Evolutionary conservation across 2,329 filamentous ascomycete species (phyloP), one percentile per base, ranked within the genome.

Genomic region (Parascedosporium putredinis): DNA sequence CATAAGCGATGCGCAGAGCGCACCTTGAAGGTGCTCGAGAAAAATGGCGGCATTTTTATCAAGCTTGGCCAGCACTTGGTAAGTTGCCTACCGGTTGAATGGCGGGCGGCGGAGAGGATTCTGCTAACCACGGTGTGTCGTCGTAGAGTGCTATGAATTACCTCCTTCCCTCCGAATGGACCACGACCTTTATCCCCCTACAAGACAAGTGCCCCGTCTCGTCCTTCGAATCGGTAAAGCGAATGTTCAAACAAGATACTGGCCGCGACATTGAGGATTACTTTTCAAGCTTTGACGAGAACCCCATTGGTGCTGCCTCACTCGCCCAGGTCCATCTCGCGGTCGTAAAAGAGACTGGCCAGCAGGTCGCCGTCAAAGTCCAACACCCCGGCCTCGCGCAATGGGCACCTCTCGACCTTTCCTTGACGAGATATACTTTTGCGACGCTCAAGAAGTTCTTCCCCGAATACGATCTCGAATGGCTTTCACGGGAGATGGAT

Each of bases 31-130:
- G 90, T 94, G 2, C 70, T 97, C 55, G 93, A 98, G 73, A 88
- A 87, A 73, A 97, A 96, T 65, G 93, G 94, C 23, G 95, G 91
- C 24, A 95, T 98, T 55, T 98, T 97, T 59, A 97, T 98, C 64
- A 98, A 98, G 68, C 72, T 98, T 34, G 93, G 93, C 6, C 93
- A 98, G 60, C 93, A 98, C 67, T 67, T 98, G 67, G 81, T 83
- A 72, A 38, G 67, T 54, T 5, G 14, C 6, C 20, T 43, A 4
- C 8, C 18, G 16, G 10, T 14, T 40, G 25, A 5, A 6, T 6
- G n/a, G 24, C 31, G 18, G n/a, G 18, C 27, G 7, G 4, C n/a
- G 8, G 10, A 10, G 38, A 18, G 20, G 9, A 16, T 27, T 22
- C 14, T 33, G 45, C 60, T 64, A 52, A 68, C 55, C 31, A 61